Conservation (phyloP, 106 monocot genomes). For the Dendrobium huoshanense region DNA sequence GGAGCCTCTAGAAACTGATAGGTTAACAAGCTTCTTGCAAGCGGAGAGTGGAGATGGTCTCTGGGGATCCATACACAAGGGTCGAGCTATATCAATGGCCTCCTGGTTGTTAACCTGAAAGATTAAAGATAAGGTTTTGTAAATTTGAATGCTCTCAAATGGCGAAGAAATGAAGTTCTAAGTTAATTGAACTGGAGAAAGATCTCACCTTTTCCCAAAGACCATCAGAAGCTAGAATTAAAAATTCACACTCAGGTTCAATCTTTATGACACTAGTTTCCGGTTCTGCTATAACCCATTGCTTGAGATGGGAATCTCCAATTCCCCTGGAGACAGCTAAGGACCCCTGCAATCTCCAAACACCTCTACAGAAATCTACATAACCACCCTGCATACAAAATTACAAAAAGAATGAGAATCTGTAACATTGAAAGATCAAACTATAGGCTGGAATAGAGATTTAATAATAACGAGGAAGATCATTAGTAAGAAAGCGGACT, state of each 20-base stretch:
- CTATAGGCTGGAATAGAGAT: not conserved
- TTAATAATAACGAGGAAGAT: not conserved
- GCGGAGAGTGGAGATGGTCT: constrained; percentile 35
- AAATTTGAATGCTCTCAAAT: not conserved
- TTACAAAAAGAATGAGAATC: constrained; percentile 3
- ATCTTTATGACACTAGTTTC: constrained; percentile 59
- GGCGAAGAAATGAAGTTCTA: not conserved
- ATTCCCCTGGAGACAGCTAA: constrained; percentile 86
- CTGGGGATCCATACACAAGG: constrained; percentile 25
- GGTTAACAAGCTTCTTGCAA: constrained; percentile 53
- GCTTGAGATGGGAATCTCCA: constrained; percentile 75
- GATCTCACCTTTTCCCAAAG: constrained; percentile 62
- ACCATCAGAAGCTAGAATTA: constrained; percentile 92
- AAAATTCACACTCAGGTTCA: constrained; percentile 62
- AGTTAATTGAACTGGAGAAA: not conserved
- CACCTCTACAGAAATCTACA: constrained; percentile 47
- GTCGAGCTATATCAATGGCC: constrained; percentile 48
- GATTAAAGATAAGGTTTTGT: not conserved
- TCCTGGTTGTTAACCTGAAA: constrained; percentile 64
- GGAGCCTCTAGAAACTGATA: constrained; percentile 43
- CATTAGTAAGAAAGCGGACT: constrained; percentile 10
- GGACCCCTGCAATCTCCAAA: constrained; percentile 81
- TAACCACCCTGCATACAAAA: constrained; percentile 46
- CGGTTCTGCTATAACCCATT: constrained; percentile 78
- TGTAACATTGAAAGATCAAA: not conserved